phyloP scores from a whole-genome alignment of 805 yeast species.

The Zygoascus biomembranicola region DNA sequence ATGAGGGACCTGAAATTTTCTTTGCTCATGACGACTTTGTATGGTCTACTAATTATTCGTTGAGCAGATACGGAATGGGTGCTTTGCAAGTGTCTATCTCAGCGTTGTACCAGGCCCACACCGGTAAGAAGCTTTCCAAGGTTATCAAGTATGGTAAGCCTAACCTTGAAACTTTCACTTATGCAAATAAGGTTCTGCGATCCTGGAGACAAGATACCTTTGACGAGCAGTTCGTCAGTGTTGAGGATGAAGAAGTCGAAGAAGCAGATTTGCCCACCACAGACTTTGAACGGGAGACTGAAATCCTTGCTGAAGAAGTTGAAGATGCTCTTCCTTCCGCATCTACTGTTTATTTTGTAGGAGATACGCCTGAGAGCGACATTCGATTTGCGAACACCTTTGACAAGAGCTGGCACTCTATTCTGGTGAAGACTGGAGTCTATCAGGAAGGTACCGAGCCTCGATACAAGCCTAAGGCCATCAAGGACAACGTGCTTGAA shows the following conservation, averaged over 20 bases:
- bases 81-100: slow-evolving; percentile 85
- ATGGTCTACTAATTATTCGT: slow-evolving; percentile 83
- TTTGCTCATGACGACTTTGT: slow-evolving; percentile 90
- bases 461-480: slow-evolving; percentile 68
- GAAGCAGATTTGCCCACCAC: slow-evolving; percentile 32
- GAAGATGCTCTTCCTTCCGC: slow-evolving; percentile 68
- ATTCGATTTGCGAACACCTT: slow-evolving; percentile 82
- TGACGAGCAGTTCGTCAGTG: slow-evolving; percentile 60
- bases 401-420: slow-evolving; percentile 78
- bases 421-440: slow-evolving; percentile 80
- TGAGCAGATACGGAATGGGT: slow-evolving; percentile 89
- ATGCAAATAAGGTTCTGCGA: slow-evolving; percentile 68
- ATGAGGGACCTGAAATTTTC: slow-evolving; percentile 74
- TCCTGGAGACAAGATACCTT: slow-evolving; percentile 73
- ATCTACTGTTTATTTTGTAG: slow-evolving; percentile 79
- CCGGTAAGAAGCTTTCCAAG: slow-evolving; percentile 63
- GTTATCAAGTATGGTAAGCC: slow-evolving; percentile 88
- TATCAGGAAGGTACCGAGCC: slow-evolving; percentile 75
- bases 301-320: slow-evolving; percentile 34
- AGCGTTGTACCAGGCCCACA: slow-evolving; percentile 74
- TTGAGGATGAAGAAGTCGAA: slow-evolving; percentile 26
- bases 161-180: slow-evolving; percentile 76
- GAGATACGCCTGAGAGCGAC: slow-evolving; percentile 86
- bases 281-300: slow-evolving; percentile 22
- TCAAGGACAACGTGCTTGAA: slow-evolving; percentile 65